Conservation (phyloP, 129 eudicot species). For the Silybum marianum region DNA sequence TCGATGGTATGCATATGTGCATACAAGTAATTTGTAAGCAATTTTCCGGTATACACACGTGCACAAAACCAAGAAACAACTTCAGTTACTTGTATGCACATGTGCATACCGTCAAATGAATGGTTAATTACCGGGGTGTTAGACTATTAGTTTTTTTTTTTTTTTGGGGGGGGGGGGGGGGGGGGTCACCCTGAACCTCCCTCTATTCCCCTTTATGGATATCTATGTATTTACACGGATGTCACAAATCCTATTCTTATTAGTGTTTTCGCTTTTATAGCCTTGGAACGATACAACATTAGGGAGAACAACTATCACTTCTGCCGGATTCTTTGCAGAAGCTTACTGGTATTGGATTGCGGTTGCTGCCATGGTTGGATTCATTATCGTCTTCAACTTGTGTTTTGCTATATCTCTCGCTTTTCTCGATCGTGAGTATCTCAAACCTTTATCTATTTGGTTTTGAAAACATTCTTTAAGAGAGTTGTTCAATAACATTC, state of each 20-base stretch:
- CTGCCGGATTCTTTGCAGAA: conserved; percentile 58
- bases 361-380: conserved; percentile 50
- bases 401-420: conserved; percentile 35
- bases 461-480: background rate
- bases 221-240: no score
- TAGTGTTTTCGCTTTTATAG: background rate
- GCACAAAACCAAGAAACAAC: no score
- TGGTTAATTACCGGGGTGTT: no score
- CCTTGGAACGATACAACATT: background rate
- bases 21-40: background rate
- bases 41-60: background rate
- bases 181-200: background rate
- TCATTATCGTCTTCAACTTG: conserved; percentile 43
- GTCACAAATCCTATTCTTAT: background rate
- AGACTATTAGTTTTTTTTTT: no score
- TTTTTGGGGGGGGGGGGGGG: no score
- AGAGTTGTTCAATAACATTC: background rate
- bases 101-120: no score
- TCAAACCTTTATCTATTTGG: background rate
- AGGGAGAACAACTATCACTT: conserved; percentile 34
- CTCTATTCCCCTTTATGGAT: no score
- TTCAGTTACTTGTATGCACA: no score
- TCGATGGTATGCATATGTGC: background rate
- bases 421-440: conserved; percentile 53
- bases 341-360: conserved; percentile 77